A percentile compares a stretch with the other conserved stretches of the same genome.
Conservation (phyloP, 2,329 filamentous ascomycete genomes). For the Fusarium albosuccineum region DNA sequence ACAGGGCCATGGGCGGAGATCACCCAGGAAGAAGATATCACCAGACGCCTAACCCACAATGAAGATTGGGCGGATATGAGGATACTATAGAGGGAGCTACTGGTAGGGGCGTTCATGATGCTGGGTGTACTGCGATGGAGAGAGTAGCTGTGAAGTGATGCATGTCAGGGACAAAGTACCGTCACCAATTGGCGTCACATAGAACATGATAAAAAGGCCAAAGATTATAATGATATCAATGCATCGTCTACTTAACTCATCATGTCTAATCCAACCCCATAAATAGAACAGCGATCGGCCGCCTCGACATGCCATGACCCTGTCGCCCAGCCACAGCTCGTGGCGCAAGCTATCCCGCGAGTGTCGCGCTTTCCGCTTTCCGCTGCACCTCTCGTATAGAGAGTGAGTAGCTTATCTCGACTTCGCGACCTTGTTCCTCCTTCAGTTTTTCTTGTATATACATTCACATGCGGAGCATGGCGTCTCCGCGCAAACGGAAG, state of each 20-base stretch:
- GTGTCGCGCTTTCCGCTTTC: neutral
- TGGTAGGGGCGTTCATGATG: too few species aligned
- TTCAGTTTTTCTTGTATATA: slow-evolving; percentile 14
- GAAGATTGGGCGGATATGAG: too few species aligned
- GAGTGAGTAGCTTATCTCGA: slow-evolving; percentile 8
- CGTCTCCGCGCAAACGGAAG: slow-evolving; percentile 23
- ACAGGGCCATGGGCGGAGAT: neutral
- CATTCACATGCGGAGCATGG: slow-evolving; percentile 29
- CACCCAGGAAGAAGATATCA: too few species aligned
- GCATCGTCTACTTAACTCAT: neutral
- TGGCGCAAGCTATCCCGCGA: slow-evolving; percentile 35
- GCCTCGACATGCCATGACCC: neutral
- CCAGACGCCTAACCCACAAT: too few species aligned
- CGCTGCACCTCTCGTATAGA: slow-evolving; percentile 23
- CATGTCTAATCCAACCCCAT: neutral
- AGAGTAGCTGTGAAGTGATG: too few species aligned
- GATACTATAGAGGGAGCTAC: too few species aligned
- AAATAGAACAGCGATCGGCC: neutral
- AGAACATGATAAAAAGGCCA: too few species aligned
- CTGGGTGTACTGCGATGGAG: too few species aligned
- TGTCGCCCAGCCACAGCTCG: slow-evolving; percentile 29
- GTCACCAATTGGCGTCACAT: too few species aligned
- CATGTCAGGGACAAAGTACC: too few species aligned
- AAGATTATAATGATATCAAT: too few species aligned
- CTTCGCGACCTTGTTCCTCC: slow-evolving; percentile 6